These are phyloP conservation scores for Echinochloa phyllopogon DNA, from an alignment of 176 grass and related monocot species.

Conservation along the genomic window DNA sequence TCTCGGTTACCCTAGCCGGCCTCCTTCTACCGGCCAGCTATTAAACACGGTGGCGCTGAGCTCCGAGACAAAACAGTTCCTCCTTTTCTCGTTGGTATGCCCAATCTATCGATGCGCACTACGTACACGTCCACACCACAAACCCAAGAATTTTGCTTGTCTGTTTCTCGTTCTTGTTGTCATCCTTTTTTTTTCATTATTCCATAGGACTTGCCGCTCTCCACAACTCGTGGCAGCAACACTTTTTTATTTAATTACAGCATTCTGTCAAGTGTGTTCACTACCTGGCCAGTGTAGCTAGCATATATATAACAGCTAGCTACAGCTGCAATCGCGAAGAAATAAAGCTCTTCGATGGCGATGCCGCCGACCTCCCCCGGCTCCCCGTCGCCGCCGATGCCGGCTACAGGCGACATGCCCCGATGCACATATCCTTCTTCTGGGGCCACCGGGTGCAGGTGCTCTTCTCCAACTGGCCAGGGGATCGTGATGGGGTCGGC, in stretches of 20 bases:
- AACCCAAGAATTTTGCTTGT: background rate
- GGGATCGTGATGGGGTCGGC: slow-evolving; percentile 32
- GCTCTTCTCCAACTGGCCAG: slow-evolving; percentile 68
- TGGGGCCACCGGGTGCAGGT: slow-evolving; percentile 59
- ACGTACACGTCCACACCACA: background rate
- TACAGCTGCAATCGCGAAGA: background rate
- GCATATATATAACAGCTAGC: background rate
- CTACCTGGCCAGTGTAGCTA: background rate
- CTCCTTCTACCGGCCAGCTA: background rate
- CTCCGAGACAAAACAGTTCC: background rate
- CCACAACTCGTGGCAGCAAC: background rate
- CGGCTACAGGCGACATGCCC: background rate
- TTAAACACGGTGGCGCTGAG: background rate
- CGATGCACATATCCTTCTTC: slow-evolving; percentile 65
- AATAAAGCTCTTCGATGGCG: slow-evolving; percentile 2
- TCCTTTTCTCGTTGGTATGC: background rate
- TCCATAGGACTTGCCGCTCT: background rate
- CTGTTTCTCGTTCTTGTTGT: background rate
- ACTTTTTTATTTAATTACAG: slow-evolving; percentile 20
- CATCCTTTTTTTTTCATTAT: background rate
- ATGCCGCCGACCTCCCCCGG: slow-evolving; percentile 6
- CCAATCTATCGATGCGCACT: background rate
- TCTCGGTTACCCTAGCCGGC: too few relatives aligned
- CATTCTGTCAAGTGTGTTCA: background rate
- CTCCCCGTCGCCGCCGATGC: slow-evolving; percentile 5